Evolutionary conservation across 1,284 basidiomycete species (phyloP), one percentile per base, ranked within the genome.

Genomic region (Leccinum fuscescens): DNA sequence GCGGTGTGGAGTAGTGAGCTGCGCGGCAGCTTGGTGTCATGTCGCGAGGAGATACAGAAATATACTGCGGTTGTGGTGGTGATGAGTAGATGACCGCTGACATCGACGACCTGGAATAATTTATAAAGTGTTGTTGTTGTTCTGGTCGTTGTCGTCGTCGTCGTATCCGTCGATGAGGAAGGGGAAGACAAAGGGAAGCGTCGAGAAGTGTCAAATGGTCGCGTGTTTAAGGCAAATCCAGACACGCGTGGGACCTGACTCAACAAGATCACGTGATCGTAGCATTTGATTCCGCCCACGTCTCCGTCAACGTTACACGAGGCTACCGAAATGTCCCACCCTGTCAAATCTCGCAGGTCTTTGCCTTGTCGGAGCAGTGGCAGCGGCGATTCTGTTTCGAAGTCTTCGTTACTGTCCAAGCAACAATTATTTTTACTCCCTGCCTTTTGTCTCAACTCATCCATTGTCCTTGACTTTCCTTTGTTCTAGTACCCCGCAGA

Each of bases 1-100:
- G 74, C 15, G 76, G 78, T 0, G 78, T 78, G 48, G 66, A 69
- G 66, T 76, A 77, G 68, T 72, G 77, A 33, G 66, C 71, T 67
- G 72, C 64, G n/a, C 80, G 79, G 71, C 75, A 82, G 56, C 75
- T 77, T 44, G 81, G 78, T 17, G 81, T 78, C 71, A 80, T 73
- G 72, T 73, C 74, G 50, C 70, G 70, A 62, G 79, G 75, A 74
- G 75, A 77, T 67, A 78, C 67, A 58, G 76, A 68, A 65, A 74
- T 72, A 62, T 73, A 76, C 61, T 77, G 76, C 57, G 71, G 59
- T 56, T 46, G 44, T 20, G 66, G 67, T 42, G 77, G 74, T 3
- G 76, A 70, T n/a, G 77, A 72, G 60, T 77, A 59, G 64, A 79
- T 66, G 66, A 75, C 76, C 65, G 71, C 65, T 62, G 70, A 65